Conservation (phyloP, 139 green algal species). For the Volvox reticuliferus region DNA sequence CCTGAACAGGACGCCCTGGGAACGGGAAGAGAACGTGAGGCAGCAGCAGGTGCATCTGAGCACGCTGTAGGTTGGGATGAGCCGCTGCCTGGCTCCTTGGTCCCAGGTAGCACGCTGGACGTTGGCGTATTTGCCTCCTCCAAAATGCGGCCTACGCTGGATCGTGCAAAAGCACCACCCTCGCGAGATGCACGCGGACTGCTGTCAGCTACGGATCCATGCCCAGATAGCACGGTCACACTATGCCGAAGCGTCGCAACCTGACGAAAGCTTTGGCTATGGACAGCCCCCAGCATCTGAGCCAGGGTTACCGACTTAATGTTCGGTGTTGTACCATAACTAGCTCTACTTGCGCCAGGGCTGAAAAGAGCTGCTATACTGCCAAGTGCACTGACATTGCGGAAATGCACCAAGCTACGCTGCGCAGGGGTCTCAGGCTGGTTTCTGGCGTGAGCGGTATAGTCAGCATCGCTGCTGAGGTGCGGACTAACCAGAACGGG, state of each 20-base stretch:
- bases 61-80: too few species aligned
- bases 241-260: neutral
- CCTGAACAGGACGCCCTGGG: too few species aligned
- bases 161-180: neutral
- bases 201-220: neutral
- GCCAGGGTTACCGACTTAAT: conserved; percentile 19
- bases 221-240: neutral
- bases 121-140: neutral
- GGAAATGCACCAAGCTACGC: neutral
- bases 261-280: neutral
- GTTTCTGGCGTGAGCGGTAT: too few species aligned
- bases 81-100: too few species aligned
- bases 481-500: too few species aligned
- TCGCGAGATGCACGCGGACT: too few species aligned
- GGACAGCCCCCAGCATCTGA: conserved; percentile 19
- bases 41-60: too few species aligned
- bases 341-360: neutral
- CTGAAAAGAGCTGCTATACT: neutral
- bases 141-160: conserved; percentile 5
- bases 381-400: neutral
- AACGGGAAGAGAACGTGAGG: too few species aligned
- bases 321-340: neutral
- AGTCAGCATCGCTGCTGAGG: too few species aligned
- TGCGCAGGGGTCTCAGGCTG: too few species aligned
- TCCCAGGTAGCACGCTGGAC: too few species aligned